Percentiles rank a stretch among this genome's conserved stretches.
Conservation (phyloP, 192 early-diverging fungal species). For the Helicostylum pulchrum region DNA sequence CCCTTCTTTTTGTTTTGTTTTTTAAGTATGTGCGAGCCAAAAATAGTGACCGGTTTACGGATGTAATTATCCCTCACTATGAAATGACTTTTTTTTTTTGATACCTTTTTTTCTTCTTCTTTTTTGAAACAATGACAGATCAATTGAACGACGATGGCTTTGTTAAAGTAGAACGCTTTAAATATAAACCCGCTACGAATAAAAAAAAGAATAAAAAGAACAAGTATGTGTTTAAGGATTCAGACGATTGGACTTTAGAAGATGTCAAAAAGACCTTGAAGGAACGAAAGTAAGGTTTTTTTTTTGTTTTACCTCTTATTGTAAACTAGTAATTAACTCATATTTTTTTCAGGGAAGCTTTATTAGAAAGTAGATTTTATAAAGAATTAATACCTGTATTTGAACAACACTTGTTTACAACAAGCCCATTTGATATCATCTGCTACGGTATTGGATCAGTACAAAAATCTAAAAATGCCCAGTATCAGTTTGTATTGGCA, state of each 20-base stretch:
- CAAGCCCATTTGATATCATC: constrained; percentile 25
- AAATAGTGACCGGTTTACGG: too few relatives aligned
- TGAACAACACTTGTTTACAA: constrained; percentile 14
- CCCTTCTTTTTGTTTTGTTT: too few relatives aligned
- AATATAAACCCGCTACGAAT: constrained; percentile 18
- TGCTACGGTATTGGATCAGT: constrained; percentile 41
- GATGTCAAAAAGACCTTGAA: constrained; percentile 18
- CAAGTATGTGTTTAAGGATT: constrained; percentile 19
- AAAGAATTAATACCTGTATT: constrained; percentile 16
- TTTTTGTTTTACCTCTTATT: too few relatives aligned
- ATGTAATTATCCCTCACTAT: too few relatives aligned
- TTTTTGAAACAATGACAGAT: constrained; percentile 1
- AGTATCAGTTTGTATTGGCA: constrained; percentile 36
- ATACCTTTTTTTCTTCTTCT: background rate
- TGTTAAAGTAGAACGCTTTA: constrained; percentile 22
- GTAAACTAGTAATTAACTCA: too few relatives aligned
- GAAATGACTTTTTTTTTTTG: constrained; percentile 4
- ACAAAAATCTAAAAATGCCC: constrained; percentile 32
- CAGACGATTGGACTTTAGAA: constrained; percentile 22
- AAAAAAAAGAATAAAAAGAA: constrained; percentile 18
- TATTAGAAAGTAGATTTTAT: constrained; percentile 23
- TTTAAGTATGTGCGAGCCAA: too few relatives aligned
- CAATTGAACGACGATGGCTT: constrained; percentile 16
- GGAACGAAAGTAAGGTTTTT: constrained; percentile 13
- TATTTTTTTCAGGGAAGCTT: background rate